Evolutionary conservation across 2,329 filamentous ascomycete genomes (phyloP).

Genomic region (Setomelanomma holmii): DNA sequence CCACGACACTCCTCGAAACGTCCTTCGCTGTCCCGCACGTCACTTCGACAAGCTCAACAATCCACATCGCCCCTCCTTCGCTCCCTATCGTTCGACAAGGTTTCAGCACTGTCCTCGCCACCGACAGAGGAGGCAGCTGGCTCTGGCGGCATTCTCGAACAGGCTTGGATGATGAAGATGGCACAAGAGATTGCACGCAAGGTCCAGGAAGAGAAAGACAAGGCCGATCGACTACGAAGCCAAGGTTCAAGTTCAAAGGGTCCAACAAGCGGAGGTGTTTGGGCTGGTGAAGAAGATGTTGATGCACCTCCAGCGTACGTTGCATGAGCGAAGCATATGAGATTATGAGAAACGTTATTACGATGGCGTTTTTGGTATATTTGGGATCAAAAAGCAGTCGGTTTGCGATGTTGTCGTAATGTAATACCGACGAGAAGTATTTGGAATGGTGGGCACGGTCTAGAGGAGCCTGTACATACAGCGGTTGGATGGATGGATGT

Average conservation of each 20-base stretch:
- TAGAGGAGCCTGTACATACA: neutral
- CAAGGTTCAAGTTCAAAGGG: neutral
- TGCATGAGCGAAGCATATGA: neutral
- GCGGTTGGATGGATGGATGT: neutral
- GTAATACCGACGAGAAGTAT: constrained; percentile 2
- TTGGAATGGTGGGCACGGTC: neutral
- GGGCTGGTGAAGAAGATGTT: constrained; percentile 5
- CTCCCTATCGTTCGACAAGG: constrained; percentile 43
- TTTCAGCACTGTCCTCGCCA: constrained; percentile 36
- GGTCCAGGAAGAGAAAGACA: constrained; percentile 82
- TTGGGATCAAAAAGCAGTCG: neutral
- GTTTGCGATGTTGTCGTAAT: neutral
- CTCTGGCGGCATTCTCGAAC: constrained; percentile 68
- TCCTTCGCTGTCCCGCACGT: constrained; percentile 38
- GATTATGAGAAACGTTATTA: constrained; percentile 7
- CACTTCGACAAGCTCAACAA: constrained; percentile 41
- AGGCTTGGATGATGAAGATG: constrained; percentile 92
- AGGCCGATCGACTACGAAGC: constrained; percentile 9
- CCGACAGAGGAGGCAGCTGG: constrained; percentile 28
- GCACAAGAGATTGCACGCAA: constrained; percentile 87
- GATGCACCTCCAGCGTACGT: constrained; percentile 9
- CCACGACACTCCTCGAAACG: constrained; percentile 25
- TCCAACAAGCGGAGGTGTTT: constrained; percentile 1
- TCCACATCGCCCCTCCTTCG: constrained; percentile 46
- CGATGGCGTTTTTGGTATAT: neutral